Percentiles rank a stretch among this genome's conserved stretches.
Conservation (phyloP, 306 rosid species). For the Begonia masoniana region DNA sequence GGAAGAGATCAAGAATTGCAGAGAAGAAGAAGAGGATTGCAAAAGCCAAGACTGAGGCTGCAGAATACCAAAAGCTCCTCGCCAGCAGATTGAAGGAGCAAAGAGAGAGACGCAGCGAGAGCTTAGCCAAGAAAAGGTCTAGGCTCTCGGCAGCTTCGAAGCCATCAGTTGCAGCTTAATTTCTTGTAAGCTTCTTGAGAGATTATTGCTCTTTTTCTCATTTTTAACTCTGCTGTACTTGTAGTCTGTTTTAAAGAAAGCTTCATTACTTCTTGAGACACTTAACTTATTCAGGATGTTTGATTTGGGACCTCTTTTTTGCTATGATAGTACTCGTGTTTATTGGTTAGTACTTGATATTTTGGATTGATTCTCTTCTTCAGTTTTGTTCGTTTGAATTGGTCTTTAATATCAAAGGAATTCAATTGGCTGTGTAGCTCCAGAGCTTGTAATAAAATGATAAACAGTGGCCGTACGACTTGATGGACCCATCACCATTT, state of each 20-base stretch:
- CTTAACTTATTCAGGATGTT: neutral
- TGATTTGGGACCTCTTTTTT: neutral
- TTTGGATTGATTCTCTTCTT: too few species aligned
- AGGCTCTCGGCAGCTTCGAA: neutral
- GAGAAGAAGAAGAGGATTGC: conserved; percentile 36
- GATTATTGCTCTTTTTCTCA: neutral
- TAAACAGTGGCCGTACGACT: too few species aligned
- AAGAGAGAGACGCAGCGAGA: neutral
- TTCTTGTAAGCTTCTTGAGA: neutral
- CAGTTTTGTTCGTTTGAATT: too few species aligned
- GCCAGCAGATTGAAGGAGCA: conserved; percentile 37
- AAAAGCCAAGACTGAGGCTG: conserved; percentile 33
- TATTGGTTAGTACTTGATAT: too few species aligned
- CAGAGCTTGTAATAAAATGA: too few species aligned
- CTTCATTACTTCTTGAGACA: neutral
- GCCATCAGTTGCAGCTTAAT: neutral
- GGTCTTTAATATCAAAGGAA: too few species aligned
- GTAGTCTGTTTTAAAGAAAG: too few species aligned
- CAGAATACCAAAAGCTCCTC: conserved; percentile 34
- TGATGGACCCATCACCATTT: too few species aligned
- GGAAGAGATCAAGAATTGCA: conserved; percentile 35
- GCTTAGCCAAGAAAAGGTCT: conserved; percentile 1
- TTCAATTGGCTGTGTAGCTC: too few species aligned
- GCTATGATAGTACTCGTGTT: too few species aligned
- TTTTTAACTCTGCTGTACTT: too few species aligned